phyloP scores from a whole-genome alignment of 495 filamentous ascomycete genomes.

The Aspergillus kassunensis region DNA sequence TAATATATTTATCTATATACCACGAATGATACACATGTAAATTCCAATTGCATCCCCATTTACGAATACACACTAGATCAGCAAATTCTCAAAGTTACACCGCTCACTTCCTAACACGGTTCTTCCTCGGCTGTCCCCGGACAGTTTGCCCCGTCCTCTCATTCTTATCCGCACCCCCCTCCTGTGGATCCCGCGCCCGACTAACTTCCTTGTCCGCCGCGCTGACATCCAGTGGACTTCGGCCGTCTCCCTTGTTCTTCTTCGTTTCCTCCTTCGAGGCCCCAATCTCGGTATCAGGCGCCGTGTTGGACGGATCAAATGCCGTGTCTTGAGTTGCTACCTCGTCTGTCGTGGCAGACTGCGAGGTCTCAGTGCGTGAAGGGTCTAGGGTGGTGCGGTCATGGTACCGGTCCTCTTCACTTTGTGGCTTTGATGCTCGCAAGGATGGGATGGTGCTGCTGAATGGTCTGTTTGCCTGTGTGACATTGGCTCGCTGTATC shows the following conservation, averaged over 20 bases:
- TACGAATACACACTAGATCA: too few relatives aligned
- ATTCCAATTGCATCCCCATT: background rate
- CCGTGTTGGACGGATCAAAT: slow-evolving; percentile 56
- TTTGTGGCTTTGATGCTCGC: slow-evolving; percentile 14
- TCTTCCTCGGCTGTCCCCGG: slow-evolving; percentile 45
- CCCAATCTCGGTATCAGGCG: slow-evolving; percentile 51
- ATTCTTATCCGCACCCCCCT: slow-evolving; percentile 47
- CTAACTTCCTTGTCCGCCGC: slow-evolving; percentile 59
- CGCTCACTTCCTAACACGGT: slow-evolving; percentile 24
- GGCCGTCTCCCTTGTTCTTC: slow-evolving; percentile 22
- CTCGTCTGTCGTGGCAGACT: slow-evolving; percentile 55
- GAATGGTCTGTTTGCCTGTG: slow-evolving; percentile 1
- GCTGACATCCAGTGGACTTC: slow-evolving; percentile 55
- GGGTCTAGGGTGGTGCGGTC: slow-evolving; percentile 55
- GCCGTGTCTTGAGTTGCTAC: slow-evolving; percentile 47
- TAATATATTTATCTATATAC: background rate
- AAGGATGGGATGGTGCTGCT: slow-evolving; percentile 4
- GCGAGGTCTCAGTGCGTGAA: slow-evolving; percentile 51
- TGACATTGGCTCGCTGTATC: background rate
- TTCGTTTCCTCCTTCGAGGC: slow-evolving; percentile 32
- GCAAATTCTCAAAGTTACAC: too few relatives aligned
- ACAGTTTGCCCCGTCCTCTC: slow-evolving; percentile 40
- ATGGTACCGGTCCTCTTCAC: slow-evolving; percentile 36
- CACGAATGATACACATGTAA: background rate
- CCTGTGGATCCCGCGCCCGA: slow-evolving; percentile 37